Conservation (phyloP, 768 basidiomycete genomes). For the Rhodotorula babjevae region DNA sequence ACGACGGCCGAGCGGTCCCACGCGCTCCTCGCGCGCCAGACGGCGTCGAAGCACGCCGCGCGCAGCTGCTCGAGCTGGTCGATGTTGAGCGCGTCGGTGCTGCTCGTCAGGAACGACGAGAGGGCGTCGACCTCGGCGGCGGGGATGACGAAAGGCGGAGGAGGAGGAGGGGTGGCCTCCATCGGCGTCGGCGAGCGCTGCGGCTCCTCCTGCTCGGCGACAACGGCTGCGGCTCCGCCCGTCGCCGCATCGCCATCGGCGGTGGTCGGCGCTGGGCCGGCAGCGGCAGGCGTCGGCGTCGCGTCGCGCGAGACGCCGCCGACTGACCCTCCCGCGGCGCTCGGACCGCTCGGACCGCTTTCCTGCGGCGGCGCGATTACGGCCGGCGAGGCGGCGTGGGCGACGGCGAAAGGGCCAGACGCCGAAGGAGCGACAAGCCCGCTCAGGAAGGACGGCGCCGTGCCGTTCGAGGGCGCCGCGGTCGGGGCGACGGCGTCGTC, state of each 20-base stretch:
- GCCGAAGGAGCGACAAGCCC: neutral
- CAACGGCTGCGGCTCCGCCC: conserved; percentile 46
- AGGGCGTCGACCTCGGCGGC: conserved; percentile 55
- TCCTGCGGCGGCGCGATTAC: neutral
- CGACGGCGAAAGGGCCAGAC: neutral
- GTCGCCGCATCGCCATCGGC: conserved; percentile 29
- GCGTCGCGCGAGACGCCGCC: neutral
- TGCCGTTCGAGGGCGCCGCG: neutral
- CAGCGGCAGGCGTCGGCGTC: neutral
- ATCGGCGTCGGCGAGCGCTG: conserved; percentile 22
- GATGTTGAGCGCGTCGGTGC: conserved; percentile 62
- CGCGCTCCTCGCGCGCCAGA: conserved; percentile 76
- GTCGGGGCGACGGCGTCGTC: neutral
- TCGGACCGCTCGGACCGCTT: neutral
- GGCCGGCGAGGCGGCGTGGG: neutral
- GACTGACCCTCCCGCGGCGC: neutral
- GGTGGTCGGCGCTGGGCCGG: neutral
- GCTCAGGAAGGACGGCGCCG: neutral
- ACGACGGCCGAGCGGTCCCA: conserved; percentile 77
- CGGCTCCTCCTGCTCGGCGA: neutral
- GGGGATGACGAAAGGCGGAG: conserved; percentile 63
- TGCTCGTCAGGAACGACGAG: conserved; percentile 52
- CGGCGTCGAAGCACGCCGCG: conserved; percentile 67
- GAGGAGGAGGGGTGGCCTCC: conserved; percentile 27
- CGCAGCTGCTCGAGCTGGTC: conserved; percentile 93